These are phyloP conservation scores for Fusarium tanahbumbuense DNA, from an alignment of 2,329 filamentous ascomycete species.

Conservation along the genomic window DNA sequence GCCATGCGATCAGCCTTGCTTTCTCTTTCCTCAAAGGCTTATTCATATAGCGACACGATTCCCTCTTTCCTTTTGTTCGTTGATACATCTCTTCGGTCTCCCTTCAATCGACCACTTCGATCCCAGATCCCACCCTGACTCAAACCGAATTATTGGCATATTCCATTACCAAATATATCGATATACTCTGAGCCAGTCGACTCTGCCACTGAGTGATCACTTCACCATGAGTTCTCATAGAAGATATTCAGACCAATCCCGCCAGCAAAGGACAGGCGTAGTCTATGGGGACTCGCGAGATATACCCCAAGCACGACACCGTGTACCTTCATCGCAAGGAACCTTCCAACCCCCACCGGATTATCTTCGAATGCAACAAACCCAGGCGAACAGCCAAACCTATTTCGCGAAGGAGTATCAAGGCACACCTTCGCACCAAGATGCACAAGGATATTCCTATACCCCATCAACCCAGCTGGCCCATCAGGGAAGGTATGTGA, in stretches of 20 bases:
- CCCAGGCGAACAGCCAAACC: neutral
- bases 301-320: neutral
- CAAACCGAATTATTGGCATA: neutral
- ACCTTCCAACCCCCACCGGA: neutral
- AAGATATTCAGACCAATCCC: neutral
- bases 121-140: neutral
- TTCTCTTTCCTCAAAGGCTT: neutral
- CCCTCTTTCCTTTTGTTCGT: neutral
- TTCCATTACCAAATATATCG: neutral
- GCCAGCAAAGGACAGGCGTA: neutral
- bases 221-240: slow-evolving; percentile 6
- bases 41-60: neutral
- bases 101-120: neutral
- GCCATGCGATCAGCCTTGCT: slow-evolving; percentile 17
- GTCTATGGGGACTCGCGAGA: neutral
- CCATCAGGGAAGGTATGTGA: slow-evolving; percentile 31
- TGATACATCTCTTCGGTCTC: neutral
- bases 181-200: neutral
- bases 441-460: neutral
- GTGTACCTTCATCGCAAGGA: neutral
- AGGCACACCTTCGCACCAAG: neutral
- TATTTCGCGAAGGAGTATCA: neutral
- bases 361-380: neutral
- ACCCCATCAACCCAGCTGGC: slow-evolving; percentile 9
- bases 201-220: neutral